Conservation (phyloP, 768 basidiomycete species). For the Floccularia luteovirens region DNA sequence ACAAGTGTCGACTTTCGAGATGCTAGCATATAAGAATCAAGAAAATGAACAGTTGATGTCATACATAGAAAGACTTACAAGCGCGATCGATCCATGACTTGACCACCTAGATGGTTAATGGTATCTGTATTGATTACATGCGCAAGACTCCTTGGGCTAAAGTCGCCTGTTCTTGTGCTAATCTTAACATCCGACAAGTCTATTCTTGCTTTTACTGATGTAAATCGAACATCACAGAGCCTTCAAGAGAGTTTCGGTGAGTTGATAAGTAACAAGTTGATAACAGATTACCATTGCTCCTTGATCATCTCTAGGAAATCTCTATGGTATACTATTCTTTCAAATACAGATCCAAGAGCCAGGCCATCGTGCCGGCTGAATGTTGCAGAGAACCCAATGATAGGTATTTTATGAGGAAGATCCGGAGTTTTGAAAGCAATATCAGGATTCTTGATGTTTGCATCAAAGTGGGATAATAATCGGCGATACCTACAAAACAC, state of each 20-base stretch:
- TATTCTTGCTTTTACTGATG: slow-evolving; percentile 70
- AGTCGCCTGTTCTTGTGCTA: slow-evolving; percentile 70
- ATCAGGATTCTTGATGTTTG: slow-evolving; percentile 52
- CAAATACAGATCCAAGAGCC: slow-evolving; percentile 82
- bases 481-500: slow-evolving; percentile 55
- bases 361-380: slow-evolving; percentile 90
- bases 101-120: slow-evolving; percentile 72
- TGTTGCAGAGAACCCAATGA: slow-evolving; percentile 93
- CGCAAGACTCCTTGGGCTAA: slow-evolving; percentile 70
- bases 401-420: slow-evolving; percentile 53
- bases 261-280: slow-evolving; percentile 2
- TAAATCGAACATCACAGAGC: slow-evolving; percentile 85
- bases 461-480: slow-evolving; percentile 78
- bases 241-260: slow-evolving; percentile 25
- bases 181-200: slow-evolving; percentile 61
- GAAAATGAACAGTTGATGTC: neutral
- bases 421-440: slow-evolving; percentile 23
- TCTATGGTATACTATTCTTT: slow-evolving; percentile 87
- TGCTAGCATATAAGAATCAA: slow-evolving; percentile 20
- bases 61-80: slow-evolving; percentile 31
- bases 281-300: slow-evolving; percentile 66
- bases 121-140: slow-evolving; percentile 74
- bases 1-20: slow-evolving; percentile 80
- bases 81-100: slow-evolving; percentile 84
- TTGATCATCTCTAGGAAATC: slow-evolving; percentile 91